phyloP scores from a whole-genome alignment of 805 yeast species.

The Metschnikowia cerradonensis region DNA sequence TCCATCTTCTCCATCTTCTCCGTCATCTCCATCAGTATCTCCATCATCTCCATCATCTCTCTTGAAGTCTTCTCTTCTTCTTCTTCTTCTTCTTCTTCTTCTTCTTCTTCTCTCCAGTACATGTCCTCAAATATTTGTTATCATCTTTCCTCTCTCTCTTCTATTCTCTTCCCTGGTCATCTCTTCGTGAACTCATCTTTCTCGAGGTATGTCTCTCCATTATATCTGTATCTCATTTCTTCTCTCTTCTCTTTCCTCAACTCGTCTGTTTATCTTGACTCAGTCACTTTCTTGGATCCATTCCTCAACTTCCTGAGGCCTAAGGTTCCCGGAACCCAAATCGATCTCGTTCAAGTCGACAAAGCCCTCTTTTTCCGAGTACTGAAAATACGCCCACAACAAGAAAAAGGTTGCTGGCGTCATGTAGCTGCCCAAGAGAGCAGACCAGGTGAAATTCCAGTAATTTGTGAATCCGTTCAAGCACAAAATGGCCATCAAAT shows the following conservation, averaged over 20 bases:
- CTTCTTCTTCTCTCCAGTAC: too few relatives aligned
- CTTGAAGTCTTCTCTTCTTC: too few relatives aligned
- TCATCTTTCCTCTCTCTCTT: too few relatives aligned
- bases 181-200: too few relatives aligned
- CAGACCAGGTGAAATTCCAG: slow-evolving; percentile 17
- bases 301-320: too few relatives aligned
- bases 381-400: slow-evolving; percentile 8
- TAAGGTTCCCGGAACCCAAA: slow-evolving; percentile 1
- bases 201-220: too few relatives aligned
- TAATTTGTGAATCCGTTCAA: slow-evolving; percentile 17
- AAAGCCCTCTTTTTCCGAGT: neutral
- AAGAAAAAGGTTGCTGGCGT: slow-evolving; percentile 10
- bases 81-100: too few relatives aligned
- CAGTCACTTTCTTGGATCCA: neutral
- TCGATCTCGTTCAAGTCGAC: slow-evolving; percentile 1
- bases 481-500: slow-evolving; percentile 15
- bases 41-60: too few relatives aligned
- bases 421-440: slow-evolving; percentile 14
- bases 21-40: too few relatives aligned
- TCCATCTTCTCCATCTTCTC: too few relatives aligned
- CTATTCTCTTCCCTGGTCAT: too few relatives aligned
- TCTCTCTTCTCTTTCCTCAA: neutral
- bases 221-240: neutral
- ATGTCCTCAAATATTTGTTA: too few relatives aligned
- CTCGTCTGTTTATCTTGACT: neutral